Evolutionary conservation across 2,329 filamentous ascomycete genomes (phyloP), one percentile per base, ranked within the genome.

Genomic region (Aspergillus unguis): DNA sequence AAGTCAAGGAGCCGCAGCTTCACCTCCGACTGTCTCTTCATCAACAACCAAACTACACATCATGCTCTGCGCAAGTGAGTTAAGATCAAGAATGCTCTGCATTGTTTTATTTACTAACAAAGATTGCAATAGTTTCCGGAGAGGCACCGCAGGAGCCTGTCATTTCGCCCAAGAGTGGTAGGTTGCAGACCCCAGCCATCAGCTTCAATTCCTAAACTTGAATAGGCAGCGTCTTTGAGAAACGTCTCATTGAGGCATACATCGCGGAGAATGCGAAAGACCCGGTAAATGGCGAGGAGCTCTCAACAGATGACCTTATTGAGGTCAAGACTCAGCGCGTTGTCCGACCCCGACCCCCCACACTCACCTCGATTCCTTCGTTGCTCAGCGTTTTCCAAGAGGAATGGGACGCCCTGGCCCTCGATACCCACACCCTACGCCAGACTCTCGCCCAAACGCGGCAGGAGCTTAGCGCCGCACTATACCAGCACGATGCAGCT

Each of bases 401-500:
- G 71, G 94, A 99, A 79, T 99, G 94, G 94, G 94, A 99, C 70
- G 87, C 92, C 6, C 77, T 96, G 41, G 90, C 92, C 9, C 79
- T 97, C 33, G 94, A 99, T 75, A 89, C 90, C 46, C 96, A 91
- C 71, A 94, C 90, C 61, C 77, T 97, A 55, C 87, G 89, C 75
- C 89, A 96, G 71, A 90, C 96, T 68, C 79, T 99, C 57, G 82
- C 87, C 47, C 89, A 95, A 69, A 95, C 92, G 38, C 82, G 92
- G 60, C 92, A 96, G 75, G 94, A 99, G 77, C 83, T 99, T 52
- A 90, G 90, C 52, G 94, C 90, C 1, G 90, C 94, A 0, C 80
- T 99, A 26, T 99, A 99, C 74, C 92, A 97, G 75, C 90, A 97
- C 64, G 94, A 99, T 78, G 92, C 94, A 2, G 94, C 94, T n/a